Percentiles rank a stretch among this genome's conserved stretches.
Evolutionary conservation across 257 asterid genomes (phyloP).

Genomic region (Ehretia macrophylla): DNA sequence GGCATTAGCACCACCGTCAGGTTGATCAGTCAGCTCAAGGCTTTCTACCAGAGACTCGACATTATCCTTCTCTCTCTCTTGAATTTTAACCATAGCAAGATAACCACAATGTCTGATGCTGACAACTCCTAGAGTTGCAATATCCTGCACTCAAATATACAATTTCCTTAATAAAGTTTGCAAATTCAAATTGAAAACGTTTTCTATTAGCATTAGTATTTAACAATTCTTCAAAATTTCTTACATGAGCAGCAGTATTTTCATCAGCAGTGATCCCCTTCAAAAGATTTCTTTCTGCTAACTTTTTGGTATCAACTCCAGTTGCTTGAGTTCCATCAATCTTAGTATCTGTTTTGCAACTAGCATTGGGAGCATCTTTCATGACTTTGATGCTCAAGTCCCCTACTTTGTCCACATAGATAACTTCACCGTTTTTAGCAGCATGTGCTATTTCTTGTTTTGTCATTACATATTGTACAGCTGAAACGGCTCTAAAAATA

Average conservation of each 20-base stretch:
- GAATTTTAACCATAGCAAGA: constrained; percentile 73
- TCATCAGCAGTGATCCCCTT: constrained; percentile 98
- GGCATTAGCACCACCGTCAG: constrained; percentile 97
- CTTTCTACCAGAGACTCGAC: constrained; percentile 42
- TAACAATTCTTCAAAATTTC: constrained; percentile 20
- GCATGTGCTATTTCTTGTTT: constrained; percentile 46
- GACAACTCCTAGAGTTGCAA: constrained; percentile 76
- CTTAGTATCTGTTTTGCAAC: constrained; percentile 84
- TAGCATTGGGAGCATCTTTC: constrained; percentile 76
- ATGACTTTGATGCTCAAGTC: constrained; percentile 68
- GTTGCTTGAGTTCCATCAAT: constrained; percentile 83
- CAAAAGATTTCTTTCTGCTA: constrained; percentile 80
- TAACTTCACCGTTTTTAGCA: constrained; percentile 27
- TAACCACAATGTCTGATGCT: constrained; percentile 76
- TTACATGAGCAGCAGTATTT: constrained; percentile 92
- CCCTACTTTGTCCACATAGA: constrained; percentile 60
- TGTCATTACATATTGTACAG: constrained; percentile 63
- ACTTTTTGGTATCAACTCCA: constrained; percentile 47
- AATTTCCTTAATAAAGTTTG: not conserved
- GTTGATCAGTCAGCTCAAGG: constrained; percentile 73
- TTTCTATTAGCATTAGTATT: not conserved
- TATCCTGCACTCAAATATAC: constrained; percentile 56
- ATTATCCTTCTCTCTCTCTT: constrained; percentile 45
- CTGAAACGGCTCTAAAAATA: constrained; percentile 74
- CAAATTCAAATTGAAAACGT: not conserved